These are phyloP conservation scores for Graphilbum sp. DNA, from an alignment of 2,329 filamentous ascomycete genomes.

Conservation along the genomic window DNA sequence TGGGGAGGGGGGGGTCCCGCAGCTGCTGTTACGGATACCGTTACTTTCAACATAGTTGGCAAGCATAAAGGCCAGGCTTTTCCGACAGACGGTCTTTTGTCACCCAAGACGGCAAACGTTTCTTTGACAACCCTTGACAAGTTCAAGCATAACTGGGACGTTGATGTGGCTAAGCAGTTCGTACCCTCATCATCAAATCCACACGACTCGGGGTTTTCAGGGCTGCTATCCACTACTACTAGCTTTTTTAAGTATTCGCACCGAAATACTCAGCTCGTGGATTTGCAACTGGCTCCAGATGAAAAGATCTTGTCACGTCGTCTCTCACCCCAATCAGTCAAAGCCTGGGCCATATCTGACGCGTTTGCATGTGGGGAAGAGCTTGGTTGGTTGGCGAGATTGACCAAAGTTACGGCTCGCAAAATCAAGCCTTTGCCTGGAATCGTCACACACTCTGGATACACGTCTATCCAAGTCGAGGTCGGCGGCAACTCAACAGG, in stretches of 20 bases:
- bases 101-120: constrained; percentile 29
- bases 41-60: too few species aligned
- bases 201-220: constrained; percentile 52
- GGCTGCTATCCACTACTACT: constrained; percentile 59
- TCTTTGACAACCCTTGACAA: constrained; percentile 46
- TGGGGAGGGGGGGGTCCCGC: too few species aligned
- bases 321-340: constrained; percentile 42
- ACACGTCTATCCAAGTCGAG: constrained; percentile 23
- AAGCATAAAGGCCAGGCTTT: too few species aligned
- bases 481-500: neutral
- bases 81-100: constrained; percentile 19
- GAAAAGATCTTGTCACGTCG: constrained; percentile 42
- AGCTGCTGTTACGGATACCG: too few species aligned
- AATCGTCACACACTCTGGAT: constrained; percentile 20
- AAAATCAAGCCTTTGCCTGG: constrained; percentile 39
- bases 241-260: constrained; percentile 51
- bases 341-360: constrained; percentile 44
- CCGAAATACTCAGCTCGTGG: constrained; percentile 35
- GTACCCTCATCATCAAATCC: constrained; percentile 31
- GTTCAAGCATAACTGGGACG: constrained; percentile 58
- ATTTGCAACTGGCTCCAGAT: constrained; percentile 41
- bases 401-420: constrained; percentile 47
- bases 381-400: constrained; percentile 53
- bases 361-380: constrained; percentile 49
- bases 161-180: constrained; percentile 53